Conservation (phyloP, 177 flowering plant species). For the Vitis hybrid region DNA sequence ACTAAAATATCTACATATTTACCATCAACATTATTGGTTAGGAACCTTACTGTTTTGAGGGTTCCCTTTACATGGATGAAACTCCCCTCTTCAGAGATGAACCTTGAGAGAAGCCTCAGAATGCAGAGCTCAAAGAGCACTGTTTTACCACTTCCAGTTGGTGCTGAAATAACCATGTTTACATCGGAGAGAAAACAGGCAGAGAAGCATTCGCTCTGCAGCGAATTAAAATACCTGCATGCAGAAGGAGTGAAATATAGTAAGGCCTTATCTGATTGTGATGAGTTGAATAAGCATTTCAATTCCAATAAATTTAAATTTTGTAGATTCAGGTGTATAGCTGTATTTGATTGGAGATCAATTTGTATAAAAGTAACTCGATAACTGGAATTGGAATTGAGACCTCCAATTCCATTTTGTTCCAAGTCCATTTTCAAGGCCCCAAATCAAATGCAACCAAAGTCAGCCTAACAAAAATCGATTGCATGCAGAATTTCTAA, state of each 20-base stretch:
- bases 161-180: slow-evolving; percentile 97
- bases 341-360: no score
- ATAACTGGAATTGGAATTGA: no score
- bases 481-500: no score
- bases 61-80: slow-evolving; percentile 77
- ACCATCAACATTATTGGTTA: not conserved
- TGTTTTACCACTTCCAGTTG: slow-evolving; percentile 99
- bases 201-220: slow-evolving; percentile 95
- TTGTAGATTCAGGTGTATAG: no score
- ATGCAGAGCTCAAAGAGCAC: slow-evolving; percentile 97
- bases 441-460: no score
- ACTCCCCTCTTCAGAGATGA: slow-evolving; percentile 63
- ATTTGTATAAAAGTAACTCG: no score
- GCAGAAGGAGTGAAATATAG: slow-evolving; percentile 9
- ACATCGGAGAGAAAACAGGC: slow-evolving; percentile 74
- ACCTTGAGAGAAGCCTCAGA: slow-evolving; percentile 88
- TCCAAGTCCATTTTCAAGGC: no score
- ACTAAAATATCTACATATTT: not conserved
- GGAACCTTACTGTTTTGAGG: slow-evolving; percentile 72
- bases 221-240: slow-evolving; percentile 83
- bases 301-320: no score
- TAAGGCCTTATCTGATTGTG: no score
- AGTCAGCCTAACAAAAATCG: no score
- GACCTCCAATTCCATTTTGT: no score
- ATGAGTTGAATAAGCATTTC: no score